A percentile compares a stretch with the other conserved stretches of the same genome.
These are phyloP conservation scores for Penicillium polonicum DNA, from an alignment of 2,329 filamentous ascomycete species.

Conservation along the genomic window DNA sequence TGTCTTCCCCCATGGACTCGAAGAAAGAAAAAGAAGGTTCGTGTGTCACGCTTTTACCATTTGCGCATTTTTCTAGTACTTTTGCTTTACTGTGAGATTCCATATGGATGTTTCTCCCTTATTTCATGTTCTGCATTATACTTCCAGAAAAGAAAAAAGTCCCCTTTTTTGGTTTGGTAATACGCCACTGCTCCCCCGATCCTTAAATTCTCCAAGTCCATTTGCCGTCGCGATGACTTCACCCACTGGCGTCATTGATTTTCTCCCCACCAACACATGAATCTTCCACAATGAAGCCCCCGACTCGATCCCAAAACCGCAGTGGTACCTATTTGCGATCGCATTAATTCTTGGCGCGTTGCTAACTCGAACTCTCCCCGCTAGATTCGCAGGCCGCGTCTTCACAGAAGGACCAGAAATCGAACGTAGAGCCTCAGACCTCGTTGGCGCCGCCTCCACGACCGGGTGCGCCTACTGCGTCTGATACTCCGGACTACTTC, in stretches of 20 bases:
- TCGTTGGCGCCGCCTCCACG: constrained; percentile 71
- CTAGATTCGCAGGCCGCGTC: constrained; percentile 35
- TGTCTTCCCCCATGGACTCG: constrained; percentile 43
- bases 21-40: constrained; percentile 47
- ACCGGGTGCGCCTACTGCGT: constrained; percentile 50
- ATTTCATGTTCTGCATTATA: constrained; percentile 14
- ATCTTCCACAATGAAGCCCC: constrained; percentile 17
- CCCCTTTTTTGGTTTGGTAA: constrained; percentile 32
- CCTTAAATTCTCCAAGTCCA: constrained; percentile 25
- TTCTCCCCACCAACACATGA: constrained; percentile 21
- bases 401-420: constrained; percentile 36
- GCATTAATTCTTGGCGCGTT: constrained; percentile 13
- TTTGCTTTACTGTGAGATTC: constrained; percentile 8
- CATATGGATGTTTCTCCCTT: constrained; percentile 1
- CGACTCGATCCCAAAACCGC: constrained; percentile 16
- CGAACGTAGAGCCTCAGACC: constrained; percentile 59
- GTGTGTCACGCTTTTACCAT: constrained; percentile 26
- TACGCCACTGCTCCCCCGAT: constrained; percentile 32
- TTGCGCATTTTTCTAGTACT: constrained; percentile 14
- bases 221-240: constrained; percentile 39
- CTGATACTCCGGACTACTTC: constrained; percentile 69
- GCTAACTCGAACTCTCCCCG: constrained; percentile 23
- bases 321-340: constrained; percentile 25
- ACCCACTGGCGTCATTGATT: constrained; percentile 38
- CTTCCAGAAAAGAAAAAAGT: constrained; percentile 12